A percentile compares a stretch with the other conserved stretches of the same genome.
phyloP scores from a whole-genome alignment of 1,284 basidiomycete species.

The Sphaerobolus stellatus region DNA sequence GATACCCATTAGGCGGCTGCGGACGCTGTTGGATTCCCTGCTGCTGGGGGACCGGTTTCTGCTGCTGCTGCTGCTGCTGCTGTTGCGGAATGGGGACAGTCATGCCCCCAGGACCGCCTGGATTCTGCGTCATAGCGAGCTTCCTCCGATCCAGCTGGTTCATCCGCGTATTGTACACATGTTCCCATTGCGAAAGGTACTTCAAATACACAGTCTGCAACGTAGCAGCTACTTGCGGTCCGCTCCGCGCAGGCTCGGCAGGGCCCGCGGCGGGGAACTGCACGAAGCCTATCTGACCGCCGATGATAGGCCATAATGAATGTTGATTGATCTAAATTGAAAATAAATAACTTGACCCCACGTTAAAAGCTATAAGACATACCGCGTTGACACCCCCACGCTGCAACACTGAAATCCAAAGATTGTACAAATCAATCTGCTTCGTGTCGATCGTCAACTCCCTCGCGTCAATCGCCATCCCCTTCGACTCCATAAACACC shows the following conservation, averaged over 20 bases:
- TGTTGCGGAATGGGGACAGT: slow-evolving; percentile 24
- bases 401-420: slow-evolving; percentile 57
- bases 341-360: neutral
- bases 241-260: slow-evolving; percentile 55
- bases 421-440: slow-evolving; percentile 52
- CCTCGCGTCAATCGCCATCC: slow-evolving; percentile 38
- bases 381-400: slow-evolving; percentile 55
- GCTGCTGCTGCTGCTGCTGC: slow-evolving; percentile 39
- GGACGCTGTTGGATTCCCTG: slow-evolving; percentile 25
- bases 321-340: slow-evolving; percentile 48
- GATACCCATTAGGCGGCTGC: slow-evolving; percentile 1
- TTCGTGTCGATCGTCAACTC: slow-evolving; percentile 49
- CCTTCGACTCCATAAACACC: neutral
- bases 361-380: slow-evolving; percentile 21
- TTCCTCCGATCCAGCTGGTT: slow-evolving; percentile 11
- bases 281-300: slow-evolving; percentile 60
- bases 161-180: neutral
- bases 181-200: slow-evolving; percentile 38
- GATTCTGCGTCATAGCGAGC: neutral
- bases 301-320: slow-evolving; percentile 65
- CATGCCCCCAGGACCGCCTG: neutral
- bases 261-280: slow-evolving; percentile 57
- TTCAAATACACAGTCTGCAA: slow-evolving; percentile 60
- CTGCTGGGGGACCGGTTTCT: slow-evolving; percentile 41
- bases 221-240: slow-evolving; percentile 57